Base-by-base conservation (phyloP, 2,329 filamentous ascomycete genomes). In the Trichoderma harzianum region DNA sequence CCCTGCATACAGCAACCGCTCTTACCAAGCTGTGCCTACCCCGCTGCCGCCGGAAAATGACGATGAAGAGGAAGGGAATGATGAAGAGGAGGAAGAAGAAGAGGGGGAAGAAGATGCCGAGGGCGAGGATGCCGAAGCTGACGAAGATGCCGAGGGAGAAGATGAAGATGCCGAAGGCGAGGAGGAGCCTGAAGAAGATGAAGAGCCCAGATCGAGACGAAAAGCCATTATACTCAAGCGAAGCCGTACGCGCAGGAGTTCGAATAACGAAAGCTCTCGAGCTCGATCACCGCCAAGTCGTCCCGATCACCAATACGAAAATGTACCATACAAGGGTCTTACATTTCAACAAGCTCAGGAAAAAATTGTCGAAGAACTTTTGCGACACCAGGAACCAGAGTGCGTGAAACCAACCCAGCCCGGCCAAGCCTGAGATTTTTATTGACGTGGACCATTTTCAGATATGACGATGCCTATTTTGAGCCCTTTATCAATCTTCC, bases 321-420 rank as follows among this genome's bases (percentile, higher is more conserved):
- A 84, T 65, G 82, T 87, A 5, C 85, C 88, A 1, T 95, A 93
- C 80, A 88, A 90, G 70, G 92, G 91, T 6, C 88, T 95, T 64
- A 91, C 80, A 11, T 95, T 97, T 78, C 93, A 97, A 78, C 87
- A 94, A 78, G 94, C 94, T 0, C 94, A 97, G 78, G 93, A 97
- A 76, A 93, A 94, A 83, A 89, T 97, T 71, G 84, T 97, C 5
- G 89, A 91, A 69, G 93, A 95, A 76, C 81, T 95, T 73, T 86
- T 95, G 14, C 87, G 92, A 61, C 89, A 86, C 74, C 86, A 89
- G 62, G 91, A 94, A 73, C 88, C 90, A 73, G 85, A 88, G 90
- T 92, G 83, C 76, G 87, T 75, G 61, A 26, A n/a, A 3, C 57
- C 30, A 14, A 36, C 3, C 47, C 26, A 28, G 3, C 21, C 5